A percentile compares a stretch with the other conserved stretches of the same genome.
phyloP scores from a whole-genome alignment of 2,329 filamentous ascomycete species.

The Neofusicoccum sp. region DNA sequence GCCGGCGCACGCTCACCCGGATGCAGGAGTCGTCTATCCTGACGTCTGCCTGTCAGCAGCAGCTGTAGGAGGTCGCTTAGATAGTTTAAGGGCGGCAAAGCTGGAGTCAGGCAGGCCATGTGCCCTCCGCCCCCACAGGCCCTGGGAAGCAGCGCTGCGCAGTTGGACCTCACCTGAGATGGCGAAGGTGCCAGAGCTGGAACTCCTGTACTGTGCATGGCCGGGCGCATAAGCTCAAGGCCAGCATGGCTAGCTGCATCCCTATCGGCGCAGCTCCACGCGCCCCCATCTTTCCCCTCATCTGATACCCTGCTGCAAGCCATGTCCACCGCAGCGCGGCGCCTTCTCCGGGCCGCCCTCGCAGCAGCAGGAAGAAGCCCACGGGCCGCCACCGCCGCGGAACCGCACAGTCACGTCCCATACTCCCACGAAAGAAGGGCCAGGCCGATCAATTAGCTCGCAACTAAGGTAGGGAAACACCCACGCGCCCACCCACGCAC shows the following conservation, averaged over 20 bases:
- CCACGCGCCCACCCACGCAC: too few relatives aligned
- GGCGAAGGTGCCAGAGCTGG: not conserved
- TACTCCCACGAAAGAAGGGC: too few relatives aligned
- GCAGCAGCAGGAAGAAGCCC: too few relatives aligned
- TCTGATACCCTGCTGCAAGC: not conserved
- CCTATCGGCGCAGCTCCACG: not conserved
- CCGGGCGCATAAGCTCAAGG: slow-evolving; percentile 4
- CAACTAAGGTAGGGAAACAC: too few relatives aligned
- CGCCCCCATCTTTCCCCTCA: not conserved
- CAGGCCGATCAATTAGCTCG: too few relatives aligned
- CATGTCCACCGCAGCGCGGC: not conserved
- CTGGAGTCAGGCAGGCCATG: slow-evolving; percentile 2
- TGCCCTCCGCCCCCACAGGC: not conserved
- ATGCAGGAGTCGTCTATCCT: not conserved
- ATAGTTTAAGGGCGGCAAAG: slow-evolving; percentile 4
- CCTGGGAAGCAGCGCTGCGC: not conserved
- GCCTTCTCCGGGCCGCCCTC: not conserved
- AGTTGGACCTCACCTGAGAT: not conserved
- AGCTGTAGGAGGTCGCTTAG: slow-evolving; percentile 6
- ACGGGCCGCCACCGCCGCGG: too few relatives aligned
- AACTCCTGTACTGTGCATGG: not conserved
- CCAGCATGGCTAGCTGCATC: slow-evolving; percentile 8
- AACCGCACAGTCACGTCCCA: too few relatives aligned
- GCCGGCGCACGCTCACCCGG: slow-evolving; percentile 8
- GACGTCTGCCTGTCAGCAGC: not conserved